These are phyloP conservation scores for Ascomycota sp. DNA, from an alignment of 2,329 filamentous ascomycete species.

Conservation along the genomic window DNA sequence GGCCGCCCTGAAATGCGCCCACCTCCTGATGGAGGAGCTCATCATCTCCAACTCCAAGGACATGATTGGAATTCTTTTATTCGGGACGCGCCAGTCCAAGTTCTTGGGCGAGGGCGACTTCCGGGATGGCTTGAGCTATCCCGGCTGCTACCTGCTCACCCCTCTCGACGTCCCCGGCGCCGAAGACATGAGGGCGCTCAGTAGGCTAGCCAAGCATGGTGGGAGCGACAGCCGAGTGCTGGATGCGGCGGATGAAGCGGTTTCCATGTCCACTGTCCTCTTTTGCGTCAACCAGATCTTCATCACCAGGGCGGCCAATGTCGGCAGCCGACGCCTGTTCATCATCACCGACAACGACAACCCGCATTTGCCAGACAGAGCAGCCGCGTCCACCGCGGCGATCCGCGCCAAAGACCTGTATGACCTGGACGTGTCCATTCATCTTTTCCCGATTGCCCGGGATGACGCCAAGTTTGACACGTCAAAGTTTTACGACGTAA, in stretches of 20 bases:
- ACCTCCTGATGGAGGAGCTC: conserved; percentile 89
- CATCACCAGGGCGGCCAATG: conserved; percentile 84
- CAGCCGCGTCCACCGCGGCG: conserved; percentile 52
- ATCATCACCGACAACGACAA: conserved; percentile 89
- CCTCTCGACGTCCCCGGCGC: conserved; percentile 79
- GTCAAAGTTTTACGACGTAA: conserved; percentile 76
- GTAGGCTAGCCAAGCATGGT: conserved; percentile 57
- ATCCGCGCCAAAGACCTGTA: conserved; percentile 88
- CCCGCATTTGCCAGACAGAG: conserved; percentile 56
- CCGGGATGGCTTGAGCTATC: conserved; percentile 45
- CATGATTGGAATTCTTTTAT: conserved; percentile 90
- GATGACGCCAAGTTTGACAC: conserved; percentile 55
- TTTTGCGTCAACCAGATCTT: conserved; percentile 96
- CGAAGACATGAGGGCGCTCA: conserved; percentile 64
- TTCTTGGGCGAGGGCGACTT: conserved; percentile 49
- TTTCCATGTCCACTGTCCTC: conserved; percentile 72
- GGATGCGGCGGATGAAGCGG: conserved; percentile 44
- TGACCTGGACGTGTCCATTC: conserved; percentile 77
- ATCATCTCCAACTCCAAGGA: conserved; percentile 94
- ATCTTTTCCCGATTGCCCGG: conserved; percentile 75
- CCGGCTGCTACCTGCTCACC: conserved; percentile 78
- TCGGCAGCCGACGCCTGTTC: conserved; percentile 81
- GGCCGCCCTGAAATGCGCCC: conserved; percentile 83
- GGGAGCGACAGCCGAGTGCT: conserved; percentile 51
- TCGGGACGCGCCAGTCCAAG: conserved; percentile 70